These are phyloP conservation scores for Oidium heveae DNA, from an alignment of 2,329 filamentous ascomycete genomes.

Conservation along the genomic window DNA sequence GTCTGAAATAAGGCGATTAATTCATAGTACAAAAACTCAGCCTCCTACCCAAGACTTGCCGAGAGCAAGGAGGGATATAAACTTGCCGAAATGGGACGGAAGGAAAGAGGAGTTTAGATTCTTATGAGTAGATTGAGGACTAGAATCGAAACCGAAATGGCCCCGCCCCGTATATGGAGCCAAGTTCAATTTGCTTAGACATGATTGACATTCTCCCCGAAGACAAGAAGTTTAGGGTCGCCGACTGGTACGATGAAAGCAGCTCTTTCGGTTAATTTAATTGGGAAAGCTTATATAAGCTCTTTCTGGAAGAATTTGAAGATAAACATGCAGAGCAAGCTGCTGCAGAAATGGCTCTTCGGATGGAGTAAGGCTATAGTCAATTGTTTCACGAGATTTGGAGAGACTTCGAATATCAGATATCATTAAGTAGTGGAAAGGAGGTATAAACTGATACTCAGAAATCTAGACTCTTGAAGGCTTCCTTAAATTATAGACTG, in stretches of 20 bases:
- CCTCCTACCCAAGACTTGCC: no score
- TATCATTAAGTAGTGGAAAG: not conserved
- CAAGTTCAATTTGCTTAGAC: no score
- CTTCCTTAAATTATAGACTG: not conserved
- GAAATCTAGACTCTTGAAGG: not conserved
- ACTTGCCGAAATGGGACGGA: no score
- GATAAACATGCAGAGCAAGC: no score
- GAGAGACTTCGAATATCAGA: not conserved
- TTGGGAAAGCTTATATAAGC: not conserved
- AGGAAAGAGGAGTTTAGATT: no score
- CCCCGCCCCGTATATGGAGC: no score
- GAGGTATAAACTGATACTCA: not conserved
- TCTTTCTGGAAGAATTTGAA: not conserved
- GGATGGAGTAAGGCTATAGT: not conserved
- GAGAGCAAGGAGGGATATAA: no score
- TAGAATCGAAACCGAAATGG: no score
- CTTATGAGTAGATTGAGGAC: no score
- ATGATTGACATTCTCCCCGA: no score
- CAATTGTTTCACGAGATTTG: not conserved
- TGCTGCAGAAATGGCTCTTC: not conserved
- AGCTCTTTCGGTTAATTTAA: not conserved
- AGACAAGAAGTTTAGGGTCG: not conserved
- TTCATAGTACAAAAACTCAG: no score
- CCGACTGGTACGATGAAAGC: not conserved
- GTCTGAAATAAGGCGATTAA: no score